Base-by-base conservation (phyloP, 352 stramenopile genomes). In the Phytopythium helicoides region DNA sequence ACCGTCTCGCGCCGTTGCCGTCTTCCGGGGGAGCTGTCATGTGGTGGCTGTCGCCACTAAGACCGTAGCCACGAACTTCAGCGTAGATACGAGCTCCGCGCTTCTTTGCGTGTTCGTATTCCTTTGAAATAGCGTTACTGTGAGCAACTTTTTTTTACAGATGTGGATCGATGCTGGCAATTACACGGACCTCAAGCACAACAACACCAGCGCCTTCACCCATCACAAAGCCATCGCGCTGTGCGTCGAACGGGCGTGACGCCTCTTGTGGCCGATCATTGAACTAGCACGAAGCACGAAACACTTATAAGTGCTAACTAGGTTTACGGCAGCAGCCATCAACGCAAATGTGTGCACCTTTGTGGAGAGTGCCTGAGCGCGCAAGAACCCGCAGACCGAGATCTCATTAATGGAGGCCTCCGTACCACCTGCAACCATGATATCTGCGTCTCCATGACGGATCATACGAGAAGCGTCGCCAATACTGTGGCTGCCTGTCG, bases 211-310 rank as follows among this genome's bases (percentile, higher is more conserved):
- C 76, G 11, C 81, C 79, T 74, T 92, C 80, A 46, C 93, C 95
- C 78, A 99, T 97, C 15, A 99, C 95, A 66, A 99, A 99, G 28
- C 97, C 97, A 64, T 98, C 83, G 35, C 97, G 82, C 10, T 92
- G 54, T 3, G 71, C 64, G 70, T 99, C 97, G 67, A 99, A 99
- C 14, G 97, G 97, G 15, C 97, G 74, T 8, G 94, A 98, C 34
- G 92, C 92, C 62, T 89, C 58, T 19, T 77, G 54, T 5, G 94
- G 89, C 11, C 73, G 76, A 49, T 98, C 96, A 52, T 99, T 99
- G 60, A 97, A 98, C 80, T 94, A 44, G 5, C 28, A 33, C 21
- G 3, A 36, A 34, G 23, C 41, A 44, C 6, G n/a, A 39, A 28
- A 37, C 26, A 33, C 18, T 28, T 16, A 28, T 23, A 21, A 38